phyloP scores from a whole-genome alignment of 768 basidiomycete species.

The Favolaschia claudopus region DNA sequence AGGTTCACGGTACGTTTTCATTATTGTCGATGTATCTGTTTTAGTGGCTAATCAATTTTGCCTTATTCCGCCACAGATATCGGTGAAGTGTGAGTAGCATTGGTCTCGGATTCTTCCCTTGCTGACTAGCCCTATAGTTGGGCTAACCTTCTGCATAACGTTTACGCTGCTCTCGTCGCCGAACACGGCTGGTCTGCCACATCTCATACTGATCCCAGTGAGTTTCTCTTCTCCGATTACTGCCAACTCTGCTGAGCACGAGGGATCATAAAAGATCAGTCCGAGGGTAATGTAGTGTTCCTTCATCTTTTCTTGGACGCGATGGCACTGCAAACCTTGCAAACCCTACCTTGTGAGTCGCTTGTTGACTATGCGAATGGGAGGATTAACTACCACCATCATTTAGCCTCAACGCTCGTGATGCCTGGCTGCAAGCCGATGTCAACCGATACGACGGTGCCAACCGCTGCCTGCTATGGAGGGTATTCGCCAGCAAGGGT shows the following conservation, averaged over 20 bases:
- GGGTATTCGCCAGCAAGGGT: conserved; percentile 38
- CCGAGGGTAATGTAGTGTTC: conserved; percentile 42
- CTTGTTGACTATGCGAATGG: too few species aligned
- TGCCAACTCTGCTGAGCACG: too few species aligned
- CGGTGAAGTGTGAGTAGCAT: conserved; percentile 48
- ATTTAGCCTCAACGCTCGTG: conserved; percentile 38
- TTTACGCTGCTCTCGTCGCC: conserved; percentile 35
- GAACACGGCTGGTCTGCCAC: conserved; percentile 34
- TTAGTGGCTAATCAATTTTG: too few species aligned
- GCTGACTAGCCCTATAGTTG: too few species aligned
- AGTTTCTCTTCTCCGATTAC: too few species aligned
- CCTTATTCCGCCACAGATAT: conserved; percentile 30
- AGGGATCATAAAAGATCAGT: too few species aligned
- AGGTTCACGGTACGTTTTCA: not conserved
- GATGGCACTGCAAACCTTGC: conserved; percentile 45
- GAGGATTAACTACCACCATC: too few species aligned
- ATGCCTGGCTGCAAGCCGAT: conserved; percentile 47
- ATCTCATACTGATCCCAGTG: conserved; percentile 36
- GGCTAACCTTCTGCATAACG: conserved; percentile 50
- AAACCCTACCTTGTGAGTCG: conserved; percentile 33
- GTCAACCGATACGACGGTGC: conserved; percentile 41
- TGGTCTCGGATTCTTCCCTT: too few species aligned
- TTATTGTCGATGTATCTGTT: too few species aligned
- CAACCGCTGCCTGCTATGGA: conserved; percentile 43
- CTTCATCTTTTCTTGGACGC: conserved; percentile 45